Evolutionary conservation across 139 green algal genomes (phyloP), one percentile per base, ranked within the genome.

Genomic region (Tetraselmis striata): DNA sequence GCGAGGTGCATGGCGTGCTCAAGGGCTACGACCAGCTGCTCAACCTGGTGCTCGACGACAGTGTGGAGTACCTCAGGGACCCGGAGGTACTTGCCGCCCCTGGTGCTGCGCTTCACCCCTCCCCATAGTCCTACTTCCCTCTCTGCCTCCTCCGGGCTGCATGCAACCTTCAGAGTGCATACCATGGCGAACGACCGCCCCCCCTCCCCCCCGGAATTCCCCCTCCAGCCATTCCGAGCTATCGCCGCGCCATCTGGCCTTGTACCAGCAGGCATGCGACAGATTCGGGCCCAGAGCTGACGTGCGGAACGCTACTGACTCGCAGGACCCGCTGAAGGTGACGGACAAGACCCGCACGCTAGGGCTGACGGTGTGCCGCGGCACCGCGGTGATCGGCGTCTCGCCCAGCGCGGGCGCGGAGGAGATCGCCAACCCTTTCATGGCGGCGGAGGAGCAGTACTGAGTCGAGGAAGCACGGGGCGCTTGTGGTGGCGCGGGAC

Each of bases 11-110:
- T 28, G 96, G 96, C 2, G 86, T 93, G 1, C 80, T 99, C 0
- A 99, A 99, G 77, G 96, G 96, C 22, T 99, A 98, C 79, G 96
- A 99, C 80, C 96, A 98, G 87, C 85, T 99, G 59, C 85, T 99
- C 0, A 99, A 99, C 83, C 82, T 99, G n/a, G 96, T 99, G 75
- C 89, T 99, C 28, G 96, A 99, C 76, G 96, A 99, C 45, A 88
- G 92, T 1, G 85, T 91, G 26, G 96, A 99, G 83, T 95, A 94
- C 84, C 79, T 98, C 26, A 90, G 96, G 94, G 96, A 67, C 45
- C 75, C 27, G 2, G 28, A 32, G 75, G 28, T 67, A 18, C 18
- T 5, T 67, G 45, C 45, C 18, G 5, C n/a, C n/a, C n/a, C n/a
- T n/a, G n/a, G n/a, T n/a, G n/a, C n/a, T n/a, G n/a, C n/a, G n/a